Evolutionary conservation across 2,329 filamentous ascomycete species (phyloP), one percentile per base, ranked within the genome.

Genomic region (Bimuria novae-zelandiae): DNA sequence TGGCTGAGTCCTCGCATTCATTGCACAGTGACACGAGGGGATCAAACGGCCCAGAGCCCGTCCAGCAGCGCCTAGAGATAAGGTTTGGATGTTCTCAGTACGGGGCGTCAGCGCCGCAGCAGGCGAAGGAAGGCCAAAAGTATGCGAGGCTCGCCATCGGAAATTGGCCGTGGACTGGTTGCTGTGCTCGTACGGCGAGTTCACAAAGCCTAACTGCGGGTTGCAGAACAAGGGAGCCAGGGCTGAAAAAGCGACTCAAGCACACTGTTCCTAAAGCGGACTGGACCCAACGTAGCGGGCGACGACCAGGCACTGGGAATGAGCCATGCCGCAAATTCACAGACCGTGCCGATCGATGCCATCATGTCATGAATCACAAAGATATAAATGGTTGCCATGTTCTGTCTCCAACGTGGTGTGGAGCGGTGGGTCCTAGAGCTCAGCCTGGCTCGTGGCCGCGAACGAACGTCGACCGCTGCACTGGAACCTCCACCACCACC

Each of bases 41-140:
- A 49, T 42, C 36, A 35, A 55, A 52, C 47, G 56, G 58, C 42
- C 56, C 42, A 49, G 39, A 49, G 33, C 53, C 40, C 44, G 49
- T 45, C 50, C 32, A 45, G 36, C 17, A 21, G 5, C 12, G 49
- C 43, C 45, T 50, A 54, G 57, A 54, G 47, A 68, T 64, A 67
- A 69, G 65, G 55, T 49, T 16, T 43, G 36, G 19, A 33, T 40
- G 25, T 16, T 27, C 29, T 55, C 55, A 32, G 33, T 57, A 49
- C 61, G 63, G 51, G 62, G 64, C 64, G 63, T 69, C 61, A 68
- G 67, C 63, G 27, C 46, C 19, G 36, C 36, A 41, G 46, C 17
- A 25, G 36, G n/a, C 35, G 43, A 33, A 11, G 30, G 30, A 35
- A 46, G 14, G 17, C 19, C 43, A 23, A 22, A 25, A 36, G 43